Evolutionary conservation across 768 basidiomycete species (phyloP).

Genomic region (Peribolospora kevripleyi): DNA sequence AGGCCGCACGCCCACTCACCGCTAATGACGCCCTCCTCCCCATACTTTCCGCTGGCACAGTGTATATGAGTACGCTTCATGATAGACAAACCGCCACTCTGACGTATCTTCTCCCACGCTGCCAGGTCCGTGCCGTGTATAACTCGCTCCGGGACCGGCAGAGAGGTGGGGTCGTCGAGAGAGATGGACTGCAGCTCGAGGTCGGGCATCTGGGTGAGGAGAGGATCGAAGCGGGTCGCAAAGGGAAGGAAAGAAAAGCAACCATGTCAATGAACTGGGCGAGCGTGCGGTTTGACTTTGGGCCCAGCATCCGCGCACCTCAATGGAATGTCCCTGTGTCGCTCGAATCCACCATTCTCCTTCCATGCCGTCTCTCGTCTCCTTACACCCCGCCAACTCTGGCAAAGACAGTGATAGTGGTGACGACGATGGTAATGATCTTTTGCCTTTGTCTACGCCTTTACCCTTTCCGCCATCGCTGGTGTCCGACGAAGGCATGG

Average conservation of each 20-base stretch:
- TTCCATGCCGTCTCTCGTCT: conserved; percentile 11
- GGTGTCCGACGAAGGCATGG: conserved; percentile 3
- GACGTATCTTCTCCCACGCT: conserved; percentile 16
- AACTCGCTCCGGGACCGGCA: conserved; percentile 5
- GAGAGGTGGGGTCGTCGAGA: too few relatives aligned
- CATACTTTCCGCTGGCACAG: conserved; percentile 51
- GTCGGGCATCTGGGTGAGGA: too few relatives aligned
- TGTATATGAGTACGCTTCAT: conserved; percentile 87
- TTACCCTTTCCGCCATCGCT: background rate
- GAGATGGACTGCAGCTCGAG: too few relatives aligned
- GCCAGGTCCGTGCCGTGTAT: conserved; percentile 17
- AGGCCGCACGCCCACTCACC: conserved; percentile 34
- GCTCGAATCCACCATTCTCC: conserved; percentile 67
- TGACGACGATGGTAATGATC: too few relatives aligned
- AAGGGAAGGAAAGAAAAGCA: too few relatives aligned
- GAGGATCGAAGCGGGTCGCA: too few relatives aligned
- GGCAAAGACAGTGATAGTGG: background rate
- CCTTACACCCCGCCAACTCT: conserved; percentile 8
- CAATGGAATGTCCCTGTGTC: conserved; percentile 70
- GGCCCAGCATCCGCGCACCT: conserved; percentile 23
- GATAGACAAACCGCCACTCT: conserved; percentile 13
- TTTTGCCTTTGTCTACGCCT: too few relatives aligned
- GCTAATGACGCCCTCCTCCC: conserved; percentile 39
- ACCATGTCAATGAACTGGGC: too few relatives aligned
- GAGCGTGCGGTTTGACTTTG: too few relatives aligned